Conservation (phyloP, 2,329 filamentous ascomycete genomes). For the Dactylellina sp. region DNA sequence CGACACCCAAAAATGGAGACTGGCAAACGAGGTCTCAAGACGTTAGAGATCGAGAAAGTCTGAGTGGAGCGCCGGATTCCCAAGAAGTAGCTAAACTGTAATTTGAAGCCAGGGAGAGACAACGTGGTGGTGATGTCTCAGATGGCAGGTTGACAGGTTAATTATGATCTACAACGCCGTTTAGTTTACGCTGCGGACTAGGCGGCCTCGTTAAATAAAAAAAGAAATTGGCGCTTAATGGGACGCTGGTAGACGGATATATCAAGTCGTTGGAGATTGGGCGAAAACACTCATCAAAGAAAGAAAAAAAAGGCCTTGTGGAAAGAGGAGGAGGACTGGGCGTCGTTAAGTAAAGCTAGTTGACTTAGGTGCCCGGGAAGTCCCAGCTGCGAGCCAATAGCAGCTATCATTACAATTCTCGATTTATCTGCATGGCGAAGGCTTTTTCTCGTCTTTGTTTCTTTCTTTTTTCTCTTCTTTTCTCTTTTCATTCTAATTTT, state of each 20-base stretch:
- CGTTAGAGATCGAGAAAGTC: constrained; percentile 48
- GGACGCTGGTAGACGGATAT: constrained; percentile 25
- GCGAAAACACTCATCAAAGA: not conserved
- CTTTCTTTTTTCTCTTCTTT: constrained; percentile 20
- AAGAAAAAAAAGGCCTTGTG: constrained; percentile 12
- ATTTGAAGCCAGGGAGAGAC: constrained; percentile 45
- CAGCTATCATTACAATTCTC: constrained; percentile 52
- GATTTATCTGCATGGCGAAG: constrained; percentile 19
- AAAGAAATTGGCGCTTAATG: constrained; percentile 29
- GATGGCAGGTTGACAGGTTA: constrained; percentile 35
- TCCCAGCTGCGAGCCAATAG: constrained; percentile 37
- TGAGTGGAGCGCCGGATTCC: not conserved
- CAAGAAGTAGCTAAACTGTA: constrained; percentile 17
- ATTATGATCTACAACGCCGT: not conserved
- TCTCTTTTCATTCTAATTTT: too few species aligned
- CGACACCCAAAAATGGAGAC: constrained; percentile 43
- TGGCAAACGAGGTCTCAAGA: constrained; percentile 31
- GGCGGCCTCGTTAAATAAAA: constrained; percentile 5
- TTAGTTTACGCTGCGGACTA: not conserved
- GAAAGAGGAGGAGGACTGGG: constrained; percentile 24
- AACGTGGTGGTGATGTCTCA: constrained; percentile 50
- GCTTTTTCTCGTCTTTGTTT: constrained; percentile 15
- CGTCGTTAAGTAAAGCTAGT: constrained; percentile 43
- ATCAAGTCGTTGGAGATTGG: constrained; percentile 32
- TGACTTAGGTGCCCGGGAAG: constrained; percentile 25